phyloP scores from a whole-genome alignment of 805 yeast species.

The Danielia reshetovae region DNA sequence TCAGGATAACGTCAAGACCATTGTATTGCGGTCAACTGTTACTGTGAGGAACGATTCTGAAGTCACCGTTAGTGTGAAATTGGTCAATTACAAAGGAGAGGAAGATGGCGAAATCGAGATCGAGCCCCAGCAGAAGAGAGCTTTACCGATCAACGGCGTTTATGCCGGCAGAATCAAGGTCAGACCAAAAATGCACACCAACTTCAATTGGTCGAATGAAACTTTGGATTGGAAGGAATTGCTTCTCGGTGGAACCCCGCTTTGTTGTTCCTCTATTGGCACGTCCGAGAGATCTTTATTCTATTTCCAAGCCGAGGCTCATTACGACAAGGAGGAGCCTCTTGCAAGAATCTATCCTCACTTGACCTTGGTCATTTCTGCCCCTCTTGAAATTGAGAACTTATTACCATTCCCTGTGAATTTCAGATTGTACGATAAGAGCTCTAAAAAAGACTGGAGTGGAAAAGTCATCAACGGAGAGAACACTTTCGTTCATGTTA shows the following conservation, averaged over 20 bases:
- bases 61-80: slow-evolving; percentile 51
- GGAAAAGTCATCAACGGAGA: slow-evolving; percentile 61
- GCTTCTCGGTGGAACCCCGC: slow-evolving; percentile 44
- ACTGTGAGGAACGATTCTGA: slow-evolving; percentile 57
- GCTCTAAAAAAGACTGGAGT: slow-evolving; percentile 61
- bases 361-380: slow-evolving; percentile 68
- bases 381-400: slow-evolving; percentile 85
- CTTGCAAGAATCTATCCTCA: slow-evolving; percentile 78
- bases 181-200: slow-evolving; percentile 54
- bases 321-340: slow-evolving; percentile 62
- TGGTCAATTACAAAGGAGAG: slow-evolving; percentile 33
- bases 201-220: slow-evolving; percentile 67
- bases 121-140: slow-evolving; percentile 51
- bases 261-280: slow-evolving; percentile 54
- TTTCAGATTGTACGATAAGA: slow-evolving; percentile 74
- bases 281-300: slow-evolving; percentile 43
- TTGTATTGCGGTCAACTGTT: slow-evolving; percentile 74
- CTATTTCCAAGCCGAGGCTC: slow-evolving; percentile 71
- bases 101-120: slow-evolving; percentile 31
- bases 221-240: slow-evolving; percentile 64
- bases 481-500: slow-evolving; percentile 74
- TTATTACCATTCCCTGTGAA: slow-evolving; percentile 76
- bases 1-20: slow-evolving; percentile 73
- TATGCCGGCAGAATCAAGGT: slow-evolving; percentile 55
- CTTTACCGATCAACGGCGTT: slow-evolving; percentile 73